A percentile compares a stretch with the other conserved stretches of the same genome.
Evolutionary conservation across 1,139 yeast species (phyloP).

Genomic region (Hyphopichia khmerensis): DNA sequence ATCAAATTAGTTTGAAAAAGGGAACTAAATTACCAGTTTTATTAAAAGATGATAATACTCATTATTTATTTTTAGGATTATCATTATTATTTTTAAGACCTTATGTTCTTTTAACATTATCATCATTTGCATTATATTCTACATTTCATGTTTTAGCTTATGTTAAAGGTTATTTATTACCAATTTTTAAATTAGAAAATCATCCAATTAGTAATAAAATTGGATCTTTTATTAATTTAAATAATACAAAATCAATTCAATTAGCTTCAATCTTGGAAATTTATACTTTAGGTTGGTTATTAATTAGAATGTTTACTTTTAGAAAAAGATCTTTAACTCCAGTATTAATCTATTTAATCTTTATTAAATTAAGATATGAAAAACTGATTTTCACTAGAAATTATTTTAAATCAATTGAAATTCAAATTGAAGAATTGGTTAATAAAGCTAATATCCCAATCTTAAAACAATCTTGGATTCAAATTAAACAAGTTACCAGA

Average conservation of each 20-base stretch:
- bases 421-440: constrained; percentile 65
- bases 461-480: constrained; percentile 61
- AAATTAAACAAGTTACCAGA: constrained; percentile 48
- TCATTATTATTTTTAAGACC: constrained; percentile 35
- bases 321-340: constrained; percentile 64
- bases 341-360: constrained; percentile 56
- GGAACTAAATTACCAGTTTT: constrained; percentile 31
- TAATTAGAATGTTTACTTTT: constrained; percentile 59
- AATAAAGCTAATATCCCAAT: constrained; percentile 60
- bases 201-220: constrained; percentile 41
- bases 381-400: constrained; percentile 72
- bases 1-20: constrained; percentile 46
- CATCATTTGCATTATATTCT: constrained; percentile 56
- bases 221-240: constrained; percentile 54
- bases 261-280: constrained; percentile 74
- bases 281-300: constrained; percentile 47
- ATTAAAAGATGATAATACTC: constrained; percentile 48
- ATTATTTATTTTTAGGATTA: constrained; percentile 45
- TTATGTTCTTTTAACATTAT: constrained; percentile 41
- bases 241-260: constrained; percentile 70
- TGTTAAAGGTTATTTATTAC: constrained; percentile 62
- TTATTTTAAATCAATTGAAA: constrained; percentile 69
- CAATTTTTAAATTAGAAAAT: constrained; percentile 53
- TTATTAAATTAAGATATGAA: constrained; percentile 78
- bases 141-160: constrained; percentile 56